Percentiles rank a stretch among this genome's conserved stretches.
These are phyloP conservation scores for Sclerotinia minor DNA, from an alignment of 2,329 filamentous ascomycete species.

Conservation along the genomic window DNA sequence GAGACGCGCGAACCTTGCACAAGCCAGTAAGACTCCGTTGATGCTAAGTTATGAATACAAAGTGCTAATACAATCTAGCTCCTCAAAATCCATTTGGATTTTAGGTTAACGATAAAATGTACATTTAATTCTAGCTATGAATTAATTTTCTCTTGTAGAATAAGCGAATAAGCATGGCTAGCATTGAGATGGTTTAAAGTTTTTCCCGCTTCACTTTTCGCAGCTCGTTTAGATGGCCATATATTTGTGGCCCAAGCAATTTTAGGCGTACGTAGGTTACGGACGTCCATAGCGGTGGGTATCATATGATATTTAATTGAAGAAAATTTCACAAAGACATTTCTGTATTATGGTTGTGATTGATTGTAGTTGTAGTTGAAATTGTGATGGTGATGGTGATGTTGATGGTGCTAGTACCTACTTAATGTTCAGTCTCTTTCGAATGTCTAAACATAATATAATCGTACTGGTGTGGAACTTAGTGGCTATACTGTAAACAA, in stretches of 20 bases:
- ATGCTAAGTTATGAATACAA: conserved; percentile 10
- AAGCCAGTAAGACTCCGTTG: conserved; percentile 75
- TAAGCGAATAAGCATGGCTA: conserved; percentile 36
- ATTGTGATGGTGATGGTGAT: background rate
- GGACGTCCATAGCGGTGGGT: conserved; percentile 5
- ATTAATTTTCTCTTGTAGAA: conserved; percentile 36
- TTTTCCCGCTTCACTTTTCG: conserved; percentile 20
- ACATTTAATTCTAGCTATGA: conserved; percentile 32
- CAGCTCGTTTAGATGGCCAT: conserved; percentile 11
- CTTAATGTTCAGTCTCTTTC: background rate
- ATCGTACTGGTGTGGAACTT: background rate
- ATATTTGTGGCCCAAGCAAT: background rate
- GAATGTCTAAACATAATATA: too few species aligned
- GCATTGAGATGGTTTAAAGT: conserved; percentile 37
- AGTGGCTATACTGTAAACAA: background rate
- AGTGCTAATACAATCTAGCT: conserved; percentile 47
- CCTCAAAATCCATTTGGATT: conserved; percentile 72
- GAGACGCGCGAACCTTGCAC: conserved; percentile 81
- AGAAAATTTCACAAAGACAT: background rate
- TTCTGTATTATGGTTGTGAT: too few species aligned
- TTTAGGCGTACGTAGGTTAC: conserved; percentile 12
- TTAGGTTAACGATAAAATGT: conserved; percentile 43
- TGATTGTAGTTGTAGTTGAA: background rate
- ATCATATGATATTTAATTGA: conserved; percentile 25
- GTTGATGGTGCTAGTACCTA: background rate